These are phyloP conservation scores for Beauveria pseudobassiana DNA, from an alignment of 2,329 filamentous ascomycete species.

Conservation along the genomic window DNA sequence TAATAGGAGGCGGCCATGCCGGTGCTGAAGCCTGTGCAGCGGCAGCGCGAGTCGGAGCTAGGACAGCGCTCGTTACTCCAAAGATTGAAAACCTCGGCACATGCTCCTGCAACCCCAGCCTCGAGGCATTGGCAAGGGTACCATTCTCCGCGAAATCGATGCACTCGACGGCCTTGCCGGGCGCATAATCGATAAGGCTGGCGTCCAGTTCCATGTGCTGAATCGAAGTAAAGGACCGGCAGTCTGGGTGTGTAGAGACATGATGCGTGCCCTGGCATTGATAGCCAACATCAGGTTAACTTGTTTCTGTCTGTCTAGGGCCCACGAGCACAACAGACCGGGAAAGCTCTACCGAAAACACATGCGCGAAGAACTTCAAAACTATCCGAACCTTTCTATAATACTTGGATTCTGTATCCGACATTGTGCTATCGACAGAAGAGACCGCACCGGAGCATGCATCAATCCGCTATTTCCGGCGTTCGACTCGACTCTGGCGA, in stretches of 20 bases:
- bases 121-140: conserved; percentile 97
- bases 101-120: conserved; percentile 94
- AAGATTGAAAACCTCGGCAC: conserved; percentile 83
- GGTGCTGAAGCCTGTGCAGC: conserved; percentile 90
- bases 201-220: conserved; percentile 85
- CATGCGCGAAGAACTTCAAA: conserved; percentile 79
- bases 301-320: conserved; percentile 39
- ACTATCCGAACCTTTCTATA: conserved; percentile 72
- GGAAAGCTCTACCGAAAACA: conserved; percentile 76
- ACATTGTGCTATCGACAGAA: conserved; percentile 64
- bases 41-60: conserved; percentile 79
- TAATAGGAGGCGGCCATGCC: conserved; percentile 93
- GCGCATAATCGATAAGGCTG: conserved; percentile 84
- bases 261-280: neutral
- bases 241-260: conserved; percentile 58
- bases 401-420: conserved; percentile 84
- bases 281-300: neutral
- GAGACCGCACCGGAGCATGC: conserved; percentile 26
- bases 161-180: conserved; percentile 86
- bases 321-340: conserved; percentile 93
- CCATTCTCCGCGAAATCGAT: conserved; percentile 90
- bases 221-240: conserved; percentile 88
- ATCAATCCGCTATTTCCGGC: conserved; percentile 69
- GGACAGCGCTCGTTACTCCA: conserved; percentile 84
- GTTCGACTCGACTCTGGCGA: conserved; percentile 83